Base-by-base conservation (phyloP, 345 rosid genomes). In the Linum usitatissimum region DNA sequence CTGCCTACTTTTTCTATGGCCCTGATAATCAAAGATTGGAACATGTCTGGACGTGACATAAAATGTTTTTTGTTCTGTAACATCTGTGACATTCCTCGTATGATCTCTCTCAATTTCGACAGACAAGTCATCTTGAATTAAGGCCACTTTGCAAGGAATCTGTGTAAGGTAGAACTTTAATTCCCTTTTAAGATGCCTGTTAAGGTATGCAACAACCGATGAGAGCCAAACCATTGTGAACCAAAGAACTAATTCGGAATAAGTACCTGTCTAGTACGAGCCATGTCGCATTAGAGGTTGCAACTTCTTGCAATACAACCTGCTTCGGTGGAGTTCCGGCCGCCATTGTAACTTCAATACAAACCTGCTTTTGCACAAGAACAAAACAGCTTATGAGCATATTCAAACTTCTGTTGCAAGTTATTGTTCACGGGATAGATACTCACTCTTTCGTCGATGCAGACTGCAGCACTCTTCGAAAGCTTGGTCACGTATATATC, bases 111-210 rank as follows among this genome's bases (percentile, higher is more conserved):
- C 57, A 60, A 74, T 57, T 18, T 71, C 76, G 69, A 85, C 76
- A 1, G 66, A 18, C 23, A 76, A 60, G 66, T 64, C 64, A 67
- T 85, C 91, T 19, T 71, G 77, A 57, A 82, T 64, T 19, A 74
- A 20, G 59, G 84, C 85, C 62, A 80, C 71, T 59, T 79, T 80
- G 70, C 80, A 75, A 4, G 84, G 84, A 72, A 82, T 75, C 38
- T 76, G 84, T 59, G 70, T 74, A 13, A 55, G 36, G 69, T 80
- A 80, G 53, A 70, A 74, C 73, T 49, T 74, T 65, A 77, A 62
- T 60, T 83, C 84, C 68, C 74, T 70, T 59, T 84, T 73, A 2
- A 82, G 57, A 64, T 82, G 79, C 83, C 91, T 82, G 81, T 51
- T 10, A 67, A 56, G n/a, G 36, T 55, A 39, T 17, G 6, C 20